Evolutionary conservation across 345 rosid species (phyloP), one percentile per base, ranked within the genome.

Genomic region (Lagerstroemia speciosa): DNA sequence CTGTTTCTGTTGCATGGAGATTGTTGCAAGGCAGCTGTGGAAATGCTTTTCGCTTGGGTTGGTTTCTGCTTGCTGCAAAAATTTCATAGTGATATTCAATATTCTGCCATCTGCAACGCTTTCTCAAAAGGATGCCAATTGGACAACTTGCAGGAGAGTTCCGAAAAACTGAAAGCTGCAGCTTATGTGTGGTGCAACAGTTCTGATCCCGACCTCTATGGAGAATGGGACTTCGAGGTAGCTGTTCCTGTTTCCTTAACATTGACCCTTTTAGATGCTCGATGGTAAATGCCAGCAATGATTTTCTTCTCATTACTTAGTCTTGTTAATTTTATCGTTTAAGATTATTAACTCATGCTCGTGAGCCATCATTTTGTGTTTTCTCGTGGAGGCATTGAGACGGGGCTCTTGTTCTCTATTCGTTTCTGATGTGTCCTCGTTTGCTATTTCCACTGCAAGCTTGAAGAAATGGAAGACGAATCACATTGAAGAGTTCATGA

Each of bases 201-300:
- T 62, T 64, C 81, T 65, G 98, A 94, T 80, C 89, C 91, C 0
- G 78, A 84, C 81, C 82, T 94, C 77, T 84, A 77, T 67, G 99
- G 98, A 1, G 89, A 92, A 24, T 92, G 98, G 98, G 83, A 88
- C 74, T 85, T 94, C 29, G 89, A 91, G 99, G 98, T 94, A 65
- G 36, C 48, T 31, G 50, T 69, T 2, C 62, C 12, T 62, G 60
- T 22, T 69, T 58, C 34, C 20, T 41, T 24, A 24, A 67, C 53
- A 5, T 36, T 32, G 38, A 62, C 11, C 16, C 12, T 24, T 58
- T 9, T n/a, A 14, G 38, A 38, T 31, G 43, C 15, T 32, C 40
- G 1, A 12, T 33, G 40, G 19, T 34, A 4, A 22, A 24, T 15
- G 30, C 6, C 15, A 2, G 17, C 7, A 11, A 10, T 8, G 14